Base-by-base conservation (phyloP, 2,329 filamentous ascomycete species). In the Didymella sp. region DNA sequence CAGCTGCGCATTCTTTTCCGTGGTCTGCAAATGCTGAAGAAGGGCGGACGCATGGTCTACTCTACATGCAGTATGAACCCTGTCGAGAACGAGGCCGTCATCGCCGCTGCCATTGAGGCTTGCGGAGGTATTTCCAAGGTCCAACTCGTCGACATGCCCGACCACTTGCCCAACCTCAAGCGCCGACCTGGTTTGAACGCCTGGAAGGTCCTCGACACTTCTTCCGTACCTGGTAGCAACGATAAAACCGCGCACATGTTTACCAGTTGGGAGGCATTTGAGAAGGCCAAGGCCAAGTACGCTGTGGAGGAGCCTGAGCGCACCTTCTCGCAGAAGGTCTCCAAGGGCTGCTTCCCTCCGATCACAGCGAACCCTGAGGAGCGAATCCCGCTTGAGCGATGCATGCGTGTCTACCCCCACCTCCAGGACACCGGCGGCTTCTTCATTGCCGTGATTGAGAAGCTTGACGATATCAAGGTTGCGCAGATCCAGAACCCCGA, bases 51-150 rank as follows among this genome's bases (percentile, higher is more conserved):
- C 61, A 91, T 98, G 25, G 94, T 99, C 49, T 99, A 98, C 80
- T 98, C 94, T 3, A 99, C 95, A 19, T 99, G 95, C 83, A 97
- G 92, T 77, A 92, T 99, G 90, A 99, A 99, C 78, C 95, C 95
- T 0, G 87, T 98, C 25, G 95, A 99, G 81, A 96, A 99, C 71
- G 95, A 99, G 78, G 89, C 95, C 6, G 92, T 98, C 15, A 82
- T 99, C 58, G 87, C 91, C 1, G 89, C 89, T 24, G 95, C 95
- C 11, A 93, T 99, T 67, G 89, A 92, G 67, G 86, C 93, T 54
- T 98, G 93, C 70, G 95, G 95, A 60, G 95, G 95, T 3, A 78
- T 86, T 4, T 82, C 84, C 13, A 95, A 93, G 72, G 89, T 99
- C 46, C 85, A 89, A 63, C 88, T 99, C 41, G 77, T 98, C 53